Conservation (phyloP, 176 grass and related monocot species). For the Panicum miliaceum region DNA sequence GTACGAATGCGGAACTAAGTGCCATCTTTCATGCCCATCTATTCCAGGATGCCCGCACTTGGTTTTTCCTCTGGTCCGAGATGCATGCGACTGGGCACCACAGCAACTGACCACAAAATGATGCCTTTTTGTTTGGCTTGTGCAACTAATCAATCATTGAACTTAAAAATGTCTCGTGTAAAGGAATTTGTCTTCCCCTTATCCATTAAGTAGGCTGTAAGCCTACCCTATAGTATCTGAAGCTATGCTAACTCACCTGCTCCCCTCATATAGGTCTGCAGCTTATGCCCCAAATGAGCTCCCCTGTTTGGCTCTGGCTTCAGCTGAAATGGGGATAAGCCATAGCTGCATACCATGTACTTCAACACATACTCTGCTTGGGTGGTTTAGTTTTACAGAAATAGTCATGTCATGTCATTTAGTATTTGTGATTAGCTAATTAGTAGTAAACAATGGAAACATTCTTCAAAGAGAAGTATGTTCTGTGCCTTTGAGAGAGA, state of each 20-base stretch:
- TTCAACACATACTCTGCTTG: background rate
- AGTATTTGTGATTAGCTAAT: slow-evolving; percentile 4
- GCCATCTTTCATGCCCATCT: no score
- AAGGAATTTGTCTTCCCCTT: background rate
- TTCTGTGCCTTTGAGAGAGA: background rate
- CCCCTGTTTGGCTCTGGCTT: background rate
- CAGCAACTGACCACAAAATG: no score
- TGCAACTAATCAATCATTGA: background rate
- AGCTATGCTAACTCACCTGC: background rate
- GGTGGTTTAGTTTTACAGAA: background rate
- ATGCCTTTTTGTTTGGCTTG: background rate
- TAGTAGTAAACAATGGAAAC: background rate
- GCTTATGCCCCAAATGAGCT: background rate
- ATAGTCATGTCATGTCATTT: background rate
- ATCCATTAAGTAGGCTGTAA: slow-evolving; percentile 10
- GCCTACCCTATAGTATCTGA: background rate
- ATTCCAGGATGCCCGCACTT: background rate
- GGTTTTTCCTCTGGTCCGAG: background rate
- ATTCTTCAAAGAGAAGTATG: background rate
- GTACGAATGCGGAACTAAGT: background rate
- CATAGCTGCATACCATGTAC: background rate
- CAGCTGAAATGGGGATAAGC: background rate
- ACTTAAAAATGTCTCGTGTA: background rate
- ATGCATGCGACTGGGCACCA: background rate
- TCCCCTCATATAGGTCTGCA: background rate